A percentile compares a stretch with the other conserved stretches of the same genome.
Conservation (phyloP, 2,329 filamentous ascomycete genomes). For the Paecilomyces sp. region DNA sequence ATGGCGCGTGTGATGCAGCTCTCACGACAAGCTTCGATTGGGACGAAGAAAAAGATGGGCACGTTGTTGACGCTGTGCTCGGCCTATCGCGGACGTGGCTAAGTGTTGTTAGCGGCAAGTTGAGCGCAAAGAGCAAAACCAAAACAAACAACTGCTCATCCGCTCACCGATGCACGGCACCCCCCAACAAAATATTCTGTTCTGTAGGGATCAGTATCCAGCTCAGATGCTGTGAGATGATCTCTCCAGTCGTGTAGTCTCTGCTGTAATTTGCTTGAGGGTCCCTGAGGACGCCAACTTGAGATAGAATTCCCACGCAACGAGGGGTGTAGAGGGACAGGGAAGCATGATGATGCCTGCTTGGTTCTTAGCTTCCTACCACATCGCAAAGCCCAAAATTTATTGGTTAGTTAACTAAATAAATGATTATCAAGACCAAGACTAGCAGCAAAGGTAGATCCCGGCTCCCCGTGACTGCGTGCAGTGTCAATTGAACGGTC, state of each 20-base stretch:
- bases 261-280: background rate
- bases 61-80: background rate
- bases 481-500: background rate
- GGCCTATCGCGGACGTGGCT: background rate
- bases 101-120: background rate
- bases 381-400: background rate
- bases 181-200: background rate
- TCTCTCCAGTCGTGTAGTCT: background rate
- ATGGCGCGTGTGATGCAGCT: background rate
- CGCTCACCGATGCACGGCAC: background rate
- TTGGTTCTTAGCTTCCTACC: background rate
- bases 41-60: background rate
- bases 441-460: background rate
- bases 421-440: background rate
- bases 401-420: background rate
- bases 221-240: background rate
- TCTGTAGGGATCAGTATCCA: background rate
- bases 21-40: background rate
- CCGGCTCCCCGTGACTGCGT: background rate
- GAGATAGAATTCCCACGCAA: background rate
- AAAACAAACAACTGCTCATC: conserved; percentile 22
- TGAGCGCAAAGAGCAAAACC: conserved; percentile 16
- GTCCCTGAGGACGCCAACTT: background rate
- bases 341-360: background rate
- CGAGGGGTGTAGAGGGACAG: background rate